A percentile compares a stretch with the other conserved stretches of the same genome.
Evolutionary conservation across 129 eudicot genomes (phyloP).

Genomic region (Apium graveolens): DNA sequence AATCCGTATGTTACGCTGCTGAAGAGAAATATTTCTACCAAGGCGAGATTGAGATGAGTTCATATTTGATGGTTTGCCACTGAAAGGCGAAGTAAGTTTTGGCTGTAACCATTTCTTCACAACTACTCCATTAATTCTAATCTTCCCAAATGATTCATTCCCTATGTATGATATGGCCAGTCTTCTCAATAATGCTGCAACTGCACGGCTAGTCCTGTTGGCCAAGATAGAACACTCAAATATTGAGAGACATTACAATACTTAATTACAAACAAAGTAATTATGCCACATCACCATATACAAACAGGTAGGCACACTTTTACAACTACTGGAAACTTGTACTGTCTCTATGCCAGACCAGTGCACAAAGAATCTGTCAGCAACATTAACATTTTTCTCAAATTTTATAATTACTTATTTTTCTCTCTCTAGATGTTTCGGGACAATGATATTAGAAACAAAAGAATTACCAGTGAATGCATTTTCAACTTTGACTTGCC

Average conservation of each 20-base stretch:
- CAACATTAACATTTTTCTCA: not conserved
- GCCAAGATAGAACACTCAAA: slow-evolving; percentile 5
- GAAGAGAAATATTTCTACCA: slow-evolving; percentile 53
- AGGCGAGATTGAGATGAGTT: slow-evolving; percentile 40
- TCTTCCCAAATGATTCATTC: slow-evolving; percentile 72
- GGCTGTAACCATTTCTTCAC: slow-evolving; percentile 89
- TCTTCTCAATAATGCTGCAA: slow-evolving; percentile 78
- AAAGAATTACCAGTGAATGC: not conserved
- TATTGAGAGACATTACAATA: not conserved
- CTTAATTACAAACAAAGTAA: not conserved
- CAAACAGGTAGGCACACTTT: not conserved
- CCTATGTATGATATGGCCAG: slow-evolving; percentile 73
- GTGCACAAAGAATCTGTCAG: not conserved
- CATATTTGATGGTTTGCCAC: slow-evolving; percentile 34
- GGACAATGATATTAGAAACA: not conserved
- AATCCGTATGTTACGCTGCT: slow-evolving; percentile 71
- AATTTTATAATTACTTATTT: not conserved
- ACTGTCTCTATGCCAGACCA: not conserved
- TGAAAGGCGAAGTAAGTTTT: slow-evolving; percentile 45
- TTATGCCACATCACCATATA: not conserved
- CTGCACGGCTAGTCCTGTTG: slow-evolving; percentile 68
- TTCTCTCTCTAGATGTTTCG: not conserved
- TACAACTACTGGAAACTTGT: not conserved
- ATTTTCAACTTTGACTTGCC: not conserved
- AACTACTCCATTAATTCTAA: slow-evolving; percentile 64